Conservation (phyloP, 108 stramenopile genomes). For the Aurantiochytrium sp. region DNA sequence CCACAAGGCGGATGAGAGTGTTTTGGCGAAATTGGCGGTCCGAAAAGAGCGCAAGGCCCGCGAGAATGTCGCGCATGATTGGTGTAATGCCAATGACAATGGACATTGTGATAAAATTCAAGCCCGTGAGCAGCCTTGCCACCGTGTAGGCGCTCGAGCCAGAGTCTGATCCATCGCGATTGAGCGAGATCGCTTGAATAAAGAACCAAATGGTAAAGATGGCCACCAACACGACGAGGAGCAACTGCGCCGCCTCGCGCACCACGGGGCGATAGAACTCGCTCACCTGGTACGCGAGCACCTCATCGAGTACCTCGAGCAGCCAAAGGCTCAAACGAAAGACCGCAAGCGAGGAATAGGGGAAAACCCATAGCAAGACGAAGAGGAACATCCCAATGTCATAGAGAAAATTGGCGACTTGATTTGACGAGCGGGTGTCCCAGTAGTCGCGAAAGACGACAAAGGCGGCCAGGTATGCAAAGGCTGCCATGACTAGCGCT, state of each 20-base stretch:
- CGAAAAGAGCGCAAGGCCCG: background rate
- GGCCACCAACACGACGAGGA: background rate
- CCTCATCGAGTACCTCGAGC: background rate
- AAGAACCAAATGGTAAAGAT: background rate
- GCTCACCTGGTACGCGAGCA: background rate
- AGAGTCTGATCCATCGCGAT: background rate
- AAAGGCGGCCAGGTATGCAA: background rate
- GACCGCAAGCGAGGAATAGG: background rate
- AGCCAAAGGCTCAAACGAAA: background rate
- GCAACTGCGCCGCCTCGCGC: background rate
- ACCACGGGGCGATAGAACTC: constrained; percentile 14
- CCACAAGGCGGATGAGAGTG: background rate
- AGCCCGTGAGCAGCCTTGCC: background rate
- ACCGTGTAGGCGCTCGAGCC: background rate
- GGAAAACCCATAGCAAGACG: background rate
- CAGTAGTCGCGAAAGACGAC: background rate
- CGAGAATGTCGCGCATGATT: background rate
- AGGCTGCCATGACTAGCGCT: background rate
- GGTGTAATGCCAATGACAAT: background rate
- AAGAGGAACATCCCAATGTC: background rate
- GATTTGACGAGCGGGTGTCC: background rate
- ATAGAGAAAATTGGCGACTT: background rate
- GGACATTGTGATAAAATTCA: constrained; percentile 9
- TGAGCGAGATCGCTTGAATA: background rate
- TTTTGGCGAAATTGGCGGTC: background rate